Evolutionary conservation across 2,329 filamentous ascomycete species (phyloP).

Genomic region (Fusarium musae): DNA sequence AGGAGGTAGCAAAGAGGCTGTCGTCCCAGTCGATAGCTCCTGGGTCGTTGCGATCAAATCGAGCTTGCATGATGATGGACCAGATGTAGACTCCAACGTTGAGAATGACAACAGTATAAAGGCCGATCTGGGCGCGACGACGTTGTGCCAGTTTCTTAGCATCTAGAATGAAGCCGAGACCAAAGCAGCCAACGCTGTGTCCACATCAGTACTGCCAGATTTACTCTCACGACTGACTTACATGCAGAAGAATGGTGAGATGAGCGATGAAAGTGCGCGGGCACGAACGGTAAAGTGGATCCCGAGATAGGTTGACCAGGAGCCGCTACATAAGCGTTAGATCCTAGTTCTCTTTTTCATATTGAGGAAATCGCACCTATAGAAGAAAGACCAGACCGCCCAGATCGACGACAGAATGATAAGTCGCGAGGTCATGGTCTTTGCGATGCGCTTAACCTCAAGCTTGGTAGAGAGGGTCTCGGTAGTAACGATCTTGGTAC

Average conservation of each 20-base stretch:
- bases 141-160: background rate
- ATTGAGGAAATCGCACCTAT: background rate
- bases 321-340: background rate
- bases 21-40: conserved; percentile 16
- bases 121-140: conserved; percentile 8
- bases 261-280: conserved; percentile 1
- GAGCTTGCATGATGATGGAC: conserved; percentile 16
- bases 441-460: conserved; percentile 7
- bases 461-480: conserved; percentile 11
- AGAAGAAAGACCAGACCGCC: conserved; percentile 18
- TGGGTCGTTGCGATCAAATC: background rate
- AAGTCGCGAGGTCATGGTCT: conserved; percentile 14
- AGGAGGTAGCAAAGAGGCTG: background rate
- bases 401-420: background rate
- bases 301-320: conserved; percentile 16
- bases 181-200: background rate
- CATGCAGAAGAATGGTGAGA: conserved; percentile 24
- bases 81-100: conserved; percentile 13
- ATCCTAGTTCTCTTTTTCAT: rapidly evolving
- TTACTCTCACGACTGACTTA: rapidly evolving
- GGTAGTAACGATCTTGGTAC: conserved; percentile 2
- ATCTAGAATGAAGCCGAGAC: conserved; percentile 11
- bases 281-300: conserved; percentile 15
- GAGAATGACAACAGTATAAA: conserved; percentile 2
- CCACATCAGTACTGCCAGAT: rapidly evolving